These are phyloP conservation scores for Cryptococcus floricola DNA, from an alignment of 1,284 basidiomycete genomes.

Conservation along the genomic window DNA sequence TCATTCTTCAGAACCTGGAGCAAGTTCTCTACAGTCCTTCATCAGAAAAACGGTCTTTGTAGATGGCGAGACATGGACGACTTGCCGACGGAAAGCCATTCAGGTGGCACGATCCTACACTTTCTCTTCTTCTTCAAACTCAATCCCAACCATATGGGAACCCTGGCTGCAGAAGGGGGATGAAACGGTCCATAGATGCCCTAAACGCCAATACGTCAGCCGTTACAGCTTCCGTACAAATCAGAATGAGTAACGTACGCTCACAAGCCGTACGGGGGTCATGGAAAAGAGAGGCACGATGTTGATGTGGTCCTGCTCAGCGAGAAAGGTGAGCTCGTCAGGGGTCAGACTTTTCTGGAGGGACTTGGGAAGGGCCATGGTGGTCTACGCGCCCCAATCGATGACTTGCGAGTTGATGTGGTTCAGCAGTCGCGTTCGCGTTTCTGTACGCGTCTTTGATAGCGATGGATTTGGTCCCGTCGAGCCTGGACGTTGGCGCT, in stretches of 20 bases:
- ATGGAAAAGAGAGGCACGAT: constrained; percentile 80
- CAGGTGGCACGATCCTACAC: constrained; percentile 82
- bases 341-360: constrained; percentile 46
- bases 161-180: constrained; percentile 73
- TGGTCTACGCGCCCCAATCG: neutral
- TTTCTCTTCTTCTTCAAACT: constrained; percentile 91
- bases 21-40: constrained; percentile 60
- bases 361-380: constrained; percentile 51
- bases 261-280: constrained; percentile 81
- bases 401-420: neutral
- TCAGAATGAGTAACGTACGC: constrained; percentile 53
- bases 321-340: constrained; percentile 78
- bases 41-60: neutral
- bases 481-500: neutral
- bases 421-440: neutral
- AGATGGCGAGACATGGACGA: constrained; percentile 6
- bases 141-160: constrained; percentile 93
- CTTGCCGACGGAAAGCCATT: constrained; percentile 82
- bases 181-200: constrained; percentile 88
- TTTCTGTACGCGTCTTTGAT: neutral
- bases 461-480: neutral
- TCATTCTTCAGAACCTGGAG: constrained; percentile 68
- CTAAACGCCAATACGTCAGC: constrained; percentile 47
- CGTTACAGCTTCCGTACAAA: neutral
- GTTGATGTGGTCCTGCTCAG: constrained; percentile 73